These are phyloP conservation scores for Aspergillus diversus DNA, from an alignment of 495 filamentous ascomycete genomes.

Conservation along the genomic window DNA sequence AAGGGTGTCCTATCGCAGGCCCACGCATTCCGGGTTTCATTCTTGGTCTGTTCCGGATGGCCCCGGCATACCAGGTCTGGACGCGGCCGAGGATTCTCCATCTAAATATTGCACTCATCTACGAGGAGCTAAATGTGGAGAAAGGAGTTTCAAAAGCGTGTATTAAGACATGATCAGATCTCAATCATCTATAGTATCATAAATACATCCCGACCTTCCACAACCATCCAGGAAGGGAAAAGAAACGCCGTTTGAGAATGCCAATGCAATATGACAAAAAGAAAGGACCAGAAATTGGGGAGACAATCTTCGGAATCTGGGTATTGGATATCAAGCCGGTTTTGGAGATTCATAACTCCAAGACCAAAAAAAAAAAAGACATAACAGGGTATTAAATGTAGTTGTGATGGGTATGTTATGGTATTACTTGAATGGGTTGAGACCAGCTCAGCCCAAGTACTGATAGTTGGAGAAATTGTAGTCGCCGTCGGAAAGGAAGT, in stretches of 20 bases:
- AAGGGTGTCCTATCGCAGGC: no score
- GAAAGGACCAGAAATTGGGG: conserved; percentile 4
- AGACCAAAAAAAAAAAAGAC: neutral
- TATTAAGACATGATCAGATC: neutral
- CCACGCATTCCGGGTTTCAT: no score
- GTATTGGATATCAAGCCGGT: conserved; percentile 17
- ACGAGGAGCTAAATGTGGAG: neutral
- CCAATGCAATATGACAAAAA: conserved; percentile 12
- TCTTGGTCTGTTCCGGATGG: neutral
- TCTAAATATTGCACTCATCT: neutral
- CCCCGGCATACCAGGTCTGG: neutral
- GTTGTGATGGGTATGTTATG: neutral
- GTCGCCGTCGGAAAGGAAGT: no score
- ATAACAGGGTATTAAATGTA: conserved; percentile 16
- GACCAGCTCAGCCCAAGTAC: conserved; percentile 6
- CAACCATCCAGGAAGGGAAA: conserved; percentile 2
- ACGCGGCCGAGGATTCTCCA: neutral
- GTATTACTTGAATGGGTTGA: conserved; percentile 12
- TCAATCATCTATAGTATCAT: conserved; percentile 2
- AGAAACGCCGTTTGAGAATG: conserved; percentile 11
- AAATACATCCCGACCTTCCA: conserved; percentile 11
- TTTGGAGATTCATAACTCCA: conserved; percentile 5
- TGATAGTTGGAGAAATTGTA: no score
- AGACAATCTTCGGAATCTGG: conserved; percentile 10
- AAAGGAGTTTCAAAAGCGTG: neutral